Base-by-base conservation (phyloP, 202 grass and related monocot species). In the Carex sylvatica region DNA sequence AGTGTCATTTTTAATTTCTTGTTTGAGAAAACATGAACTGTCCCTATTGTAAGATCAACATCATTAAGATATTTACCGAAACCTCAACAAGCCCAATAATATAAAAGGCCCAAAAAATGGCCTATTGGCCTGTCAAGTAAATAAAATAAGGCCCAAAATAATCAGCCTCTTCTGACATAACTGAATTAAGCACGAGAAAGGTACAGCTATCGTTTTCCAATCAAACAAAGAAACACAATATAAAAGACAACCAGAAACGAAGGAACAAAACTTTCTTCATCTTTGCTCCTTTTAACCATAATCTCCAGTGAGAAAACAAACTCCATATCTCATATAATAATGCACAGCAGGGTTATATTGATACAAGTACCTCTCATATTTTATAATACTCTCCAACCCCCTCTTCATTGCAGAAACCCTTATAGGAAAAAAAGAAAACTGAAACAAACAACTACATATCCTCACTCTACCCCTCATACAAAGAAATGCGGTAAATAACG, bases 401-500 rank as follows among this genome's bases (percentile, higher is more conserved):
- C 52, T 38, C 74, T 81, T 44, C 61, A 81, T 81, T 36, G 20
- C 19, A 28, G 78, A 66, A 81, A 63, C 31, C 60, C 60, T 65
- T 65, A 10, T 51, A 64, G 9, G 16, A 6, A 36, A 59, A 36
- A 59, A 58, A 31, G n/a, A 44, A 77, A 77, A 77, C 74, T 66
- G 35, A 66, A 66, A 65, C 55, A 81, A 62, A 51, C 78, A 65
- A 46, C 78, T 81, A 24, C 46, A 40, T 65, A 30, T 66, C 51
- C 19, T 16, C 38, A 65, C 38, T 66, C 42, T 52, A 44, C 54
- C 23, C 42, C 61, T 85, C 84, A 79, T 66, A 88, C 62, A 59
- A 97, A 87, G 87, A 93, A 97, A 6, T 80, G 74, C 6, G 91
- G 87, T 59, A 97, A 82, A 78, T 93, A 74, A 65, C 79, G 71